A percentile compares a stretch with the other conserved stretches of the same genome.
Conservation (phyloP, 495 filamentous ascomycete genomes). For the Corynascus novoguineensis region DNA sequence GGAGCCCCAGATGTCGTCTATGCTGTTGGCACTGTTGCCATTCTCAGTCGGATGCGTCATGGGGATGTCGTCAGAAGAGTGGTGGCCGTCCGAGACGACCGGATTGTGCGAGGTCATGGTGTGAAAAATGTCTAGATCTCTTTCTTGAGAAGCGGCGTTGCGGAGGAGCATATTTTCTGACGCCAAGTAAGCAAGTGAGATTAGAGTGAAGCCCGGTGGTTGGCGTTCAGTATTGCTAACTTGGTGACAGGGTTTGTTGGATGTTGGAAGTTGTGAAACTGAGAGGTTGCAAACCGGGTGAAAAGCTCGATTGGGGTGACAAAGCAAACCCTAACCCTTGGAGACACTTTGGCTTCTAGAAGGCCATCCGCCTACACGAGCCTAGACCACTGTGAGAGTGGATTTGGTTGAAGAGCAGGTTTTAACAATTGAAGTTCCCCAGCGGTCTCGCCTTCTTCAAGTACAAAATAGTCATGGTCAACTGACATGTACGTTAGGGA, state of each 20-base stretch:
- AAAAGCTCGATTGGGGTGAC: neutral
- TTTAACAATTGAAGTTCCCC: no score
- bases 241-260: neutral
- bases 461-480: no score
- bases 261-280: neutral
- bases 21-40: neutral
- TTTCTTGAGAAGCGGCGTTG: conserved; percentile 9
- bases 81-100: neutral
- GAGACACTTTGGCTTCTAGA: no score
- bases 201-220: conserved; percentile 1
- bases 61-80: neutral
- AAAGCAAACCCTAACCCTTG: conserved; percentile 7
- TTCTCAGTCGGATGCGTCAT: neutral
- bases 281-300: neutral
- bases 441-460: no score
- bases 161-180: conserved; percentile 22
- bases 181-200: neutral
- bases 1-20: conserved; percentile 30
- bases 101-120: conserved; percentile 18
- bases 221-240: neutral
- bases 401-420: no score
- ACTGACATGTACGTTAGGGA: no score
- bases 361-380: no score
- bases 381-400: no score
- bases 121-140: conserved; percentile 21